Percentiles rank a stretch among this genome's conserved stretches.
phyloP scores from a whole-genome alignment of 2,329 filamentous ascomycete species.

The Fusarium veterinarium region DNA sequence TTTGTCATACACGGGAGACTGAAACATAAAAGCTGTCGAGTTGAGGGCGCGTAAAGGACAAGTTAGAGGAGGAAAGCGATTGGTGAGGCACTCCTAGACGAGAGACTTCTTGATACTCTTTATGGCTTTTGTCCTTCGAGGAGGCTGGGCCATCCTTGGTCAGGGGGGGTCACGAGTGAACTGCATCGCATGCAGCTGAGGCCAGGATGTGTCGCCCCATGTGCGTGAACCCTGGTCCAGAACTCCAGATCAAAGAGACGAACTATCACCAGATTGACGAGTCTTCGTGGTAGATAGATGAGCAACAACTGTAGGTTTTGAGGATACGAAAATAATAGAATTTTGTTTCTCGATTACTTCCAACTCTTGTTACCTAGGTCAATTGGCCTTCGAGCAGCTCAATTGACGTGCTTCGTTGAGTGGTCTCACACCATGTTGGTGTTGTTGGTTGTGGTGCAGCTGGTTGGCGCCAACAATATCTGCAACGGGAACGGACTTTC shows the following conservation, averaged over 20 bases:
- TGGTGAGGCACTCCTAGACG: neutral
- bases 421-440: neutral
- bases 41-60: neutral
- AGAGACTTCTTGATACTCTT: neutral
- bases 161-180: neutral
- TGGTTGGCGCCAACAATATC: slow-evolving; percentile 34
- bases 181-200: slow-evolving; percentile 14
- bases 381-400: neutral
- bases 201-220: neutral
- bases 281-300: neutral
- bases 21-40: neutral
- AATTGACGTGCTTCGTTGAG: neutral
- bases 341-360: neutral
- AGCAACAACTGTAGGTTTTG: no score
- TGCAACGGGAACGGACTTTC: neutral
- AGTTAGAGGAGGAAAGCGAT: neutral
- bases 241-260: neutral
- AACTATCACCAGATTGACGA: neutral
- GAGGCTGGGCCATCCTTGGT: slow-evolving; percentile 2
- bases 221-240: neutral
- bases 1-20: no score
- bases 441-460: slow-evolving; percentile 14
- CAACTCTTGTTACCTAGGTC: neutral
- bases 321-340: neutral
- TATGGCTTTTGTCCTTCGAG: neutral